Evolutionary conservation across 345 rosid genomes (phyloP).

Genomic region (Gossypium anomalum): DNA sequence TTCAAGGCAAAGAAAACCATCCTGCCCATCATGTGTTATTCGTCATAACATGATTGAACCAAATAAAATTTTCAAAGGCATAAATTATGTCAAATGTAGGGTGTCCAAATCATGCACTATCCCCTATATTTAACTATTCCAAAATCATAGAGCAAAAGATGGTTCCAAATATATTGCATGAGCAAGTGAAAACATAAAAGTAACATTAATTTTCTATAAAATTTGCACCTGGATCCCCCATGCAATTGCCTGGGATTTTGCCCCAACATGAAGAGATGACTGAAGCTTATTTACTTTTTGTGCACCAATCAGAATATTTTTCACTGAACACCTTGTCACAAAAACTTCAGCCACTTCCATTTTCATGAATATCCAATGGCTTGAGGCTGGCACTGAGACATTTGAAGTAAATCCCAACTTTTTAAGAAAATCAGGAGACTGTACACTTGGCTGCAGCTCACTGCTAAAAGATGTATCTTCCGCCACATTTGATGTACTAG

Average conservation of each 20-base stretch:
- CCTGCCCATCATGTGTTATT: slow-evolving; percentile 58
- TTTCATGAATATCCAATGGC: slow-evolving; percentile 44
- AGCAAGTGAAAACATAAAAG: slow-evolving; percentile 14
- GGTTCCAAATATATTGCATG: not conserved
- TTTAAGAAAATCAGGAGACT: slow-evolving; percentile 34
- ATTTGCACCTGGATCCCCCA: slow-evolving; percentile 59
- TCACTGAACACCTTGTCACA: slow-evolving; percentile 47
- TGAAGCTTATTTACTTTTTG: slow-evolving; percentile 54
- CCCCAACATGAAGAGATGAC: slow-evolving; percentile 53
- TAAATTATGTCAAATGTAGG: not conserved
- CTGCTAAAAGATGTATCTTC: slow-evolving; percentile 27
- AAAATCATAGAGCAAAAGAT: not conserved
- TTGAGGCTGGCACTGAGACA: slow-evolving; percentile 26
- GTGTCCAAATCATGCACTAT: slow-evolving; percentile 1
- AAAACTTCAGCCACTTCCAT: slow-evolving; percentile 44
- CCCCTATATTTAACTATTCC: not conserved
- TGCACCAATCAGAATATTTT: slow-evolving; percentile 40
- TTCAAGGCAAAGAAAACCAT: slow-evolving; percentile 68
- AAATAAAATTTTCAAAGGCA: not conserved
- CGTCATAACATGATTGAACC: slow-evolving; percentile 4
- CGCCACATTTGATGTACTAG: slow-evolving; percentile 14
- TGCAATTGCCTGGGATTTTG: slow-evolving; percentile 44
- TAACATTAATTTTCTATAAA: slow-evolving; percentile 14
- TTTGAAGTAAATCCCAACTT: slow-evolving; percentile 38
- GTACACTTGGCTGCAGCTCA: slow-evolving; percentile 36